Conservation (phyloP, 306 rosid species). For the Rosa multiflora region DNA sequence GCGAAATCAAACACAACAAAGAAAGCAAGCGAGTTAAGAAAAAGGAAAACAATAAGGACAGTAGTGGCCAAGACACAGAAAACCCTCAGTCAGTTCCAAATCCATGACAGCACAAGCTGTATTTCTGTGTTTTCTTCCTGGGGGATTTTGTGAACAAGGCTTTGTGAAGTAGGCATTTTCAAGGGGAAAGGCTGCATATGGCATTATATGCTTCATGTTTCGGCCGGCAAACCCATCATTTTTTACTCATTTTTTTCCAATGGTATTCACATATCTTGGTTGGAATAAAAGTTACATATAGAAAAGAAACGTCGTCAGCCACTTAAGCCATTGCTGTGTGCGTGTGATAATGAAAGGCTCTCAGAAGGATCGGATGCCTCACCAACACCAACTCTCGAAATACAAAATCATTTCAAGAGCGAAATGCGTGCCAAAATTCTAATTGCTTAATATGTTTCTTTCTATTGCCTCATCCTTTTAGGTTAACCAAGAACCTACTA, state of each 20-base stretch:
- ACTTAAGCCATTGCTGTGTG: too few species aligned
- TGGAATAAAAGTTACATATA: not conserved
- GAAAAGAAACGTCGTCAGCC: not conserved
- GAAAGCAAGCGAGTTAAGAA: slow-evolving; percentile 13
- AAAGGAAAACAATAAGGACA: not conserved
- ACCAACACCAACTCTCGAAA: not conserved
- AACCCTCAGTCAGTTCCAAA: not conserved
- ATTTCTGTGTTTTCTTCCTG: not conserved
- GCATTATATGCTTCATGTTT: not conserved
- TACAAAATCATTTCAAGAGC: not conserved
- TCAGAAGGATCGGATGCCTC: not conserved
- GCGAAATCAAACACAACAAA: slow-evolving; percentile 49
- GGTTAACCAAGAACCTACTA: not conserved
- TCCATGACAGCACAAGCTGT: slow-evolving; percentile 3
- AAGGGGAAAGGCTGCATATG: not conserved
- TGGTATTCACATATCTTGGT: not conserved
- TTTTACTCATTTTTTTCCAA: not conserved
- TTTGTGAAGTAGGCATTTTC: not conserved
- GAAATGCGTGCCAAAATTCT: not conserved
- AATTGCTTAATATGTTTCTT: not conserved
- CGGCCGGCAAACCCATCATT: not conserved
- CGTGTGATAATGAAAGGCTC: too few species aligned
- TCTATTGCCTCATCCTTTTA: not conserved
- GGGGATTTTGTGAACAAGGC: slow-evolving; percentile 3
- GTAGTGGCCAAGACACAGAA: slow-evolving; percentile 15